Evolutionary conservation across 768 basidiomycete genomes (phyloP).

Genomic region (Neoboletus brunneissimus): DNA sequence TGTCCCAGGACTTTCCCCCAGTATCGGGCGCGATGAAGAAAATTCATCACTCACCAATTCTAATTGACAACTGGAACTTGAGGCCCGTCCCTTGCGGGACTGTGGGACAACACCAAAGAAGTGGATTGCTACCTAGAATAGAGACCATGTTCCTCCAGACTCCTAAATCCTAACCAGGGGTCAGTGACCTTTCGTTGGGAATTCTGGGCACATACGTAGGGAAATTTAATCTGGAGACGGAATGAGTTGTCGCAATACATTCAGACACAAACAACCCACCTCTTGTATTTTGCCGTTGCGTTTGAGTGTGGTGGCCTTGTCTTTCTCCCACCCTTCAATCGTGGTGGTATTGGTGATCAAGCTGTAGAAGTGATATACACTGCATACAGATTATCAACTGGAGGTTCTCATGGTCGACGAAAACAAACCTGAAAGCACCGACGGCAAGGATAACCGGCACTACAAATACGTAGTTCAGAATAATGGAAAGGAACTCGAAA

Average conservation of each 20-base stretch:
- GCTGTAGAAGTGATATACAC: slow-evolving; percentile 83
- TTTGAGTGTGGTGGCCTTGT: slow-evolving; percentile 84
- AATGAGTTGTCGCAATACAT: neutral
- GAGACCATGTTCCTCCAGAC: slow-evolving; percentile 66
- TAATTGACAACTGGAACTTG: slow-evolving; percentile 67
- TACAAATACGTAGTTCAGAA: slow-evolving; percentile 84
- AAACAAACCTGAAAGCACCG: slow-evolving; percentile 78
- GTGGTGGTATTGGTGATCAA: slow-evolving; percentile 85
- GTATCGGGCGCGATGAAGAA: slow-evolving; percentile 17
- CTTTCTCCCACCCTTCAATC: slow-evolving; percentile 98
- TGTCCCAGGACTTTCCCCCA: slow-evolving; percentile 4
- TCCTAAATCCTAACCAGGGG: slow-evolving; percentile 68
- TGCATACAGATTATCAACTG: slow-evolving; percentile 32
- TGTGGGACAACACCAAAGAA: slow-evolving; percentile 85
- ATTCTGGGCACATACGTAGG: slow-evolving; percentile 61
- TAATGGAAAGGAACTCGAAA: slow-evolving; percentile 75
- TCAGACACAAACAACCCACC: slow-evolving; percentile 35
- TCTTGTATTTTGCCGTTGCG: slow-evolving; percentile 83
- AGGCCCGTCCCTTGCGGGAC: slow-evolving; percentile 67
- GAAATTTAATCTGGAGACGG: slow-evolving; percentile 72
- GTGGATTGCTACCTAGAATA: slow-evolving; percentile 70
- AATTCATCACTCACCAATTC: slow-evolving; percentile 73
- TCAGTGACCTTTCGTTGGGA: slow-evolving; percentile 8
- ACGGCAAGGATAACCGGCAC: slow-evolving; percentile 84
- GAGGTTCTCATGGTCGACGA: neutral